Evolutionary conservation across 441 rosid genomes (phyloP).

Genomic region (Biscutella laevigata): DNA sequence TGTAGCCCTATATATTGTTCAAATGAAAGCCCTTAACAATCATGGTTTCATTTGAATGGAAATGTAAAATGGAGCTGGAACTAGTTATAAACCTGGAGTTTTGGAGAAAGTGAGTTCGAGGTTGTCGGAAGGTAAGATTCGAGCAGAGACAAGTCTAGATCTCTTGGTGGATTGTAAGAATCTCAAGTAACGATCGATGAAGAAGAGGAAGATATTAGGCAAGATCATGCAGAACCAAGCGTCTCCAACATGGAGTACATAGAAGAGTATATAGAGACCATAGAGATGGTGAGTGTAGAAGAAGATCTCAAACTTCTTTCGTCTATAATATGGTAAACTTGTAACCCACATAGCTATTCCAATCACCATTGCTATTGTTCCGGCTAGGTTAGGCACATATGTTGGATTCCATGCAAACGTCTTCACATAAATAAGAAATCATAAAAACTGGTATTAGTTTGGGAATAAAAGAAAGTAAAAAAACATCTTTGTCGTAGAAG

Average conservation of each 20-base stretch:
- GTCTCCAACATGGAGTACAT: slow-evolving; percentile 50
- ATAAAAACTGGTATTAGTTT: neutral
- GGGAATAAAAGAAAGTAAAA: neutral
- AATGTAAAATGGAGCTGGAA: neutral
- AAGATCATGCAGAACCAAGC: slow-evolving; percentile 38
- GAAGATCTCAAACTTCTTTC: slow-evolving; percentile 57
- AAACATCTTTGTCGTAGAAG: neutral
- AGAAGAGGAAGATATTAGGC: slow-evolving; percentile 57
- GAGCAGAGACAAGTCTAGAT: slow-evolving; percentile 42
- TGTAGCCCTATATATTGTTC: slow-evolving; percentile 27
- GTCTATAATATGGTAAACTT: slow-evolving; percentile 37
- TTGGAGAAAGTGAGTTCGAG: slow-evolving; percentile 51
- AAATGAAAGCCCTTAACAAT: neutral
- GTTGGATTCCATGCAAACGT: slow-evolving; percentile 36
- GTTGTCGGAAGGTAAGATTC: slow-evolving; percentile 38
- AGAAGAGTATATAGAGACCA: slow-evolving; percentile 45
- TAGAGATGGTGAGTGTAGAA: slow-evolving; percentile 57
- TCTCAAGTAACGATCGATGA: slow-evolving; percentile 57
- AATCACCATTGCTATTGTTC: slow-evolving; percentile 38
- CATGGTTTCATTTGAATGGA: neutral
- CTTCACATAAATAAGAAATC: slow-evolving; percentile 19
- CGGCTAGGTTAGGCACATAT: slow-evolving; percentile 39
- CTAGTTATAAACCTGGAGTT: slow-evolving; percentile 23
- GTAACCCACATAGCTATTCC: slow-evolving; percentile 55
- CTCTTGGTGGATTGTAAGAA: slow-evolving; percentile 49